These are phyloP conservation scores for Hemileccinum rubropunctum DNA, from an alignment of 768 basidiomycete species.

Conservation along the genomic window DNA sequence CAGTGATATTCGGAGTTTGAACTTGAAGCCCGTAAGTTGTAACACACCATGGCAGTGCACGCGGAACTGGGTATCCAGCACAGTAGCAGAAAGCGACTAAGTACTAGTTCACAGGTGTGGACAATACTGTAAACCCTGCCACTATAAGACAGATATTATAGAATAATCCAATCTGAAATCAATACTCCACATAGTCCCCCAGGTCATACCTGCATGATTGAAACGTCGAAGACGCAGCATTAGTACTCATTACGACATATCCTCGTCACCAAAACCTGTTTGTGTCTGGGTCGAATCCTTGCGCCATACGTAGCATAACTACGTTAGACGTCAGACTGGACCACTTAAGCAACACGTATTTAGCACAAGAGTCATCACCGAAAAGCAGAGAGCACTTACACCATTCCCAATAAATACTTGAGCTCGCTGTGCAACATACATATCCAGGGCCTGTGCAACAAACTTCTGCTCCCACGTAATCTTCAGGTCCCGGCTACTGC, in stretches of 20 bases:
- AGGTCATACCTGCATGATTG: no score
- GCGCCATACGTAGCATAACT: constrained; percentile 37
- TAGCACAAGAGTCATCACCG: neutral
- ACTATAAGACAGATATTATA: no score
- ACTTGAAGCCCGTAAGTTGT: no score
- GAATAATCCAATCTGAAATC: no score
- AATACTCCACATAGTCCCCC: no score
- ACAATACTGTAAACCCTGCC: no score
- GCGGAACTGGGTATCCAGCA: no score
- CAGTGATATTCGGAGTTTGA: no score
- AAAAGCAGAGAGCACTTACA: constrained; percentile 29
- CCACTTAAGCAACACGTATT: constrained; percentile 28
- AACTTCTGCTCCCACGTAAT: constrained; percentile 42
- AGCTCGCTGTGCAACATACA: constrained; percentile 47
- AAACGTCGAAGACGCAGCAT: neutral
- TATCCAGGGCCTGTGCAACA: constrained; percentile 47
- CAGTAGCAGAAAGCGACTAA: no score
- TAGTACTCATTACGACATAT: neutral
- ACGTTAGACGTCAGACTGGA: constrained; percentile 43
- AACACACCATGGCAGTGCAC: no score
- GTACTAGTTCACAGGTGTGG: no score
- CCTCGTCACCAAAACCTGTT: constrained; percentile 36
- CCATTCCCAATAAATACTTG: constrained; percentile 55
- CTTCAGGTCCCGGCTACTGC: constrained; percentile 42
- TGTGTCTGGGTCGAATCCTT: constrained; percentile 24